Evolutionary conservation across 768 basidiomycete genomes (phyloP).

Genomic region (Tylopilus plumbeoviolaceoides): DNA sequence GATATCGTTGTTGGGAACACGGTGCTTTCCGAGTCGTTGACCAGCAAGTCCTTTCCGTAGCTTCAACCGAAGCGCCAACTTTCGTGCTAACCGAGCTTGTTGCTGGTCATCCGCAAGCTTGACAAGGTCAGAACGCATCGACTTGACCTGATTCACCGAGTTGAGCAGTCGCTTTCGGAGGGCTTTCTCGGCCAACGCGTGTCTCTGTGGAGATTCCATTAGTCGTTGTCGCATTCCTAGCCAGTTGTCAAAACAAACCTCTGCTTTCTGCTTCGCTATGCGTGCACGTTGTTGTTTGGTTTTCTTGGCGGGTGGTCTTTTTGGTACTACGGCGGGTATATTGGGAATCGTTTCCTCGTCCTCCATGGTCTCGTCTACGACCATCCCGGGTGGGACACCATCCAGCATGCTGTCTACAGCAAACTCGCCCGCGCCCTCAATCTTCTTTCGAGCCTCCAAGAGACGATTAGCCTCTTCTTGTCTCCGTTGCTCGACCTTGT

Average conservation of each 20-base stretch:
- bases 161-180: slow-evolving; percentile 58
- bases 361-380: slow-evolving; percentile 42
- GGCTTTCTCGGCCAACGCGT: slow-evolving; percentile 53
- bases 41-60: slow-evolving; percentile 67
- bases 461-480: slow-evolving; percentile 51
- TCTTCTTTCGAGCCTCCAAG: slow-evolving; percentile 49
- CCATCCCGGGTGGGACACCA: slow-evolving; percentile 62
- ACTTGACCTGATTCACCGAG: slow-evolving; percentile 53
- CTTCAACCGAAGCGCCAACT: slow-evolving; percentile 43
- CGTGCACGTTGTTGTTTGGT: slow-evolving; percentile 68
- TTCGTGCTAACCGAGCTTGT: slow-evolving; percentile 35
- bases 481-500: slow-evolving; percentile 58
- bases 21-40: slow-evolving; percentile 74
- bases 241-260: slow-evolving; percentile 41
- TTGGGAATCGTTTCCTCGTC: slow-evolving; percentile 35
- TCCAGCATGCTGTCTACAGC: slow-evolving; percentile 30
- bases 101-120: slow-evolving; percentile 37
- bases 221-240: neutral
- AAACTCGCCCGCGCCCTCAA: slow-evolving; percentile 43
- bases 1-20: slow-evolving; percentile 60
- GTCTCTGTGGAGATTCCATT: slow-evolving; percentile 45
- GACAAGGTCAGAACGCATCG: slow-evolving; percentile 43
- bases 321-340: slow-evolving; percentile 33
- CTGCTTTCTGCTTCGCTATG: slow-evolving; percentile 57
- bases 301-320: slow-evolving; percentile 44